Evolutionary conservation across 768 basidiomycete species (phyloP).

Genomic region (Agaricus subrufescens): DNA sequence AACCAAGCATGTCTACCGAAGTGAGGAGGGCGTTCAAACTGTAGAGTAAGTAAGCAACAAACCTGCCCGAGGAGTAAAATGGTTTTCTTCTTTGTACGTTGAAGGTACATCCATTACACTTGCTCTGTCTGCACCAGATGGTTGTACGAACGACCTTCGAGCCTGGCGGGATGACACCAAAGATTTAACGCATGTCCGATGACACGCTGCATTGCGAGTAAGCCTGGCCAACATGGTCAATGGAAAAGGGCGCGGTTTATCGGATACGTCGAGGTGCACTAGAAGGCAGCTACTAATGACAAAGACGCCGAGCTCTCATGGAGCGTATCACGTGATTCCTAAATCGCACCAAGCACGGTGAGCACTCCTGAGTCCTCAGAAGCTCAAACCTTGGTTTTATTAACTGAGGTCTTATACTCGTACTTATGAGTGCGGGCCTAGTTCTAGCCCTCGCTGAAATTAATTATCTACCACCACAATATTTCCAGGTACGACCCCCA

Average conservation of each 20-base stretch:
- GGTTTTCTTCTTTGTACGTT: constrained; percentile 61
- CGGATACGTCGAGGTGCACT: constrained; percentile 7
- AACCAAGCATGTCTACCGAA: constrained; percentile 80
- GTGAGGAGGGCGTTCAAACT: constrained; percentile 2
- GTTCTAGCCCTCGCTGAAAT: no score
- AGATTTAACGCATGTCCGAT: constrained; percentile 25
- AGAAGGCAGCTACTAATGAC: constrained; percentile 3
- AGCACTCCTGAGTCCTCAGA: no score
- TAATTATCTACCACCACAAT: no score
- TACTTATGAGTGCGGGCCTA: no score
- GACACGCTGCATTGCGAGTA: constrained; percentile 32
- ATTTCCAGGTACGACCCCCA: no score
- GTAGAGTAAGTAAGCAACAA: constrained; percentile 11
- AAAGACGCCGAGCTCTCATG: not conserved
- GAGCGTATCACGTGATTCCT: not conserved
- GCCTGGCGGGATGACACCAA: constrained; percentile 22
- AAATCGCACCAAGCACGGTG: no score
- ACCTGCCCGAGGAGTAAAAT: constrained; percentile 73
- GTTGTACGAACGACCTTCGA: constrained; percentile 69
- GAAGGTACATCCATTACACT: constrained; percentile 80
- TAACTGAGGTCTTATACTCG: no score
- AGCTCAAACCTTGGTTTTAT: no score
- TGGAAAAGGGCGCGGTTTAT: constrained; percentile 1
- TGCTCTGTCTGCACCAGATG: constrained; percentile 77
- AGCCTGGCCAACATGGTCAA: constrained; percentile 55